A percentile compares a stretch with the other conserved stretches of the same genome.
Evolutionary conservation across 345 rosid species (phyloP).

Genomic region (Pistacia vera): DNA sequence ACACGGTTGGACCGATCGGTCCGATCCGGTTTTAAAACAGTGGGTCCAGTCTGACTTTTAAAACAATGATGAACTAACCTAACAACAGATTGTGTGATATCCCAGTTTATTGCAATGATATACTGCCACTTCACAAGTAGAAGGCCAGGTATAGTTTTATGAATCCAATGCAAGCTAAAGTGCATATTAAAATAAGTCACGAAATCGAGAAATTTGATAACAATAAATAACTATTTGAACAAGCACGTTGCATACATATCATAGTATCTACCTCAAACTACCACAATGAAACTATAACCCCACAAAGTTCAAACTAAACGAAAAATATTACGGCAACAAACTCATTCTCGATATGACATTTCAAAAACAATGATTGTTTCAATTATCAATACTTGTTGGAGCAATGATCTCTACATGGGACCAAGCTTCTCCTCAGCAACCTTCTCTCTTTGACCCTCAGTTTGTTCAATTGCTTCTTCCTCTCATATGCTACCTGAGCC

Average conservation of each 20-base stretch:
- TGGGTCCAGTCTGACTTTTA: too few species aligned
- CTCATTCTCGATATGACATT: not conserved
- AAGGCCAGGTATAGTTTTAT: too few species aligned
- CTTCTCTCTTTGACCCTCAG: constrained; percentile 77
- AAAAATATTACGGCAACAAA: constrained; percentile 2
- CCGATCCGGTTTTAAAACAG: too few species aligned
- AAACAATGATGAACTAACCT: too few species aligned
- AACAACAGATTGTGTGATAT: too few species aligned
- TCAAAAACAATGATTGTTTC: not conserved
- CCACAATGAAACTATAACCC: constrained; percentile 4
- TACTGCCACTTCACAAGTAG: too few species aligned
- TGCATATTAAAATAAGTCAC: not conserved
- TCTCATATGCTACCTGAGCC: constrained; percentile 60
- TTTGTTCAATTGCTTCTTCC: constrained; percentile 77
- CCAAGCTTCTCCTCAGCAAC: constrained; percentile 81
- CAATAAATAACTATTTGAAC: constrained; percentile 1
- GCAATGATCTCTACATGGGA: constrained; percentile 59
- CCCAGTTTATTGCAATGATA: too few species aligned
- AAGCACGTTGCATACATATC: not conserved
- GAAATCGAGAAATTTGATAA: not conserved
- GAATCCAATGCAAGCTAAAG: too few species aligned
- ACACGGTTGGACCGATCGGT: too few species aligned
- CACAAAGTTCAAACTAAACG: not conserved
- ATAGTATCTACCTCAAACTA: constrained; percentile 9
- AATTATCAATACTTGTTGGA: constrained; percentile 54